Evolutionary conservation across 1,139 yeast species (phyloP), one percentile per base, ranked within the genome.

Genomic region (Protomyces inouyei): DNA sequence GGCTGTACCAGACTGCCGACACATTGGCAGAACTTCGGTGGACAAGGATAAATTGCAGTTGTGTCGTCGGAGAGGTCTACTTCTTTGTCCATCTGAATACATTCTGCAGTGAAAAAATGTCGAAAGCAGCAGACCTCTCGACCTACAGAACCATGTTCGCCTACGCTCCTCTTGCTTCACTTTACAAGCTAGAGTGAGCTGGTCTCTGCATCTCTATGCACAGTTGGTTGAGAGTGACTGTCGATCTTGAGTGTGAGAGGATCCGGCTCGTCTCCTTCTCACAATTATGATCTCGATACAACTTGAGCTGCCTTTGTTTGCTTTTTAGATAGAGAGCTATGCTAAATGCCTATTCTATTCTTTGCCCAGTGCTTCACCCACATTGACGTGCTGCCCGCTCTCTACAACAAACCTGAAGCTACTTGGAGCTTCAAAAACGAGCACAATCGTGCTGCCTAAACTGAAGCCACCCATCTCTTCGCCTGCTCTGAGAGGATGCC

Each of bases 381-480:
- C 85, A 73, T 85, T 84, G 54, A 95, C 93, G 69, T 80, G 82
- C 69, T 90, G 87, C 23, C 96, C 96, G 16, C 82, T 80, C 65
- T 82, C 78, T 64, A 92, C 82, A 55, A 82, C 77, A 73, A 92
- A 95, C 73, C 83, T 77, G 76, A 92, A 95, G 64, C 80, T 81
- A 57, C 75, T 73, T 45, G 98, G 98, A 0, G 98, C 98, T 76
- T 95, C 98, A 77, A 95, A 95, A 38, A 95, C 95, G 68, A 95
- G 80, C 18, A 95, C 98, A 36, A 95, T 95, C 0, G 99, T 95
- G 46, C 96, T 87, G 0, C 99, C 99, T 64, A 95, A 80, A 78
- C 88, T 89, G 76, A 95, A 95, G 0, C 98, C 98, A 55, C 99
- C 99, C 81, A 95, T 88, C 76, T 95, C 97, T 73, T 90, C 90